phyloP scores from a whole-genome alignment of 306 rosid species.

The Albizia julibrissin region DNA sequence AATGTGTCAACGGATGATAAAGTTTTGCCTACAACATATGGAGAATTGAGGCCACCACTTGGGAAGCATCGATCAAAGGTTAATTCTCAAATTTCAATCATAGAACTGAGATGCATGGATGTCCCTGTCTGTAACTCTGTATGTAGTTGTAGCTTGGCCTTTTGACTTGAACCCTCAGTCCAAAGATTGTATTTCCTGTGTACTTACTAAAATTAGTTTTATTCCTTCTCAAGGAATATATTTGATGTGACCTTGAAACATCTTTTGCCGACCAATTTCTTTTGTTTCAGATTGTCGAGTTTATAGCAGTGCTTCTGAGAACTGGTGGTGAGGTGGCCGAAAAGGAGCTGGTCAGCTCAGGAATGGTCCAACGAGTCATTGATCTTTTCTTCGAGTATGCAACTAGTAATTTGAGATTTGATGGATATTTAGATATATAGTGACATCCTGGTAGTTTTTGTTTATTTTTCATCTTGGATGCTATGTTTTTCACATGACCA shows the following conservation, averaged over 20 bases:
- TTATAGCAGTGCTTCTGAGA: conserved; percentile 86
- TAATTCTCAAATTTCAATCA: conserved; percentile 30
- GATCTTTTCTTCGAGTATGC: conserved; percentile 98
- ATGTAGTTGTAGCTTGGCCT: conserved; percentile 1
- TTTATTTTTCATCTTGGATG: conserved; percentile 9
- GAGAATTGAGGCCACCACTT: conserved; percentile 96
- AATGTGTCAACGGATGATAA: conserved; percentile 72
- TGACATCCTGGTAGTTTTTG: conserved; percentile 21
- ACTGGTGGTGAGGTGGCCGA: conserved; percentile 81
- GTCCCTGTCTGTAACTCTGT: neutral
- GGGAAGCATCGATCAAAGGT: conserved; percentile 97
- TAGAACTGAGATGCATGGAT: conserved; percentile 16
- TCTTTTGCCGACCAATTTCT: conserved; percentile 23
- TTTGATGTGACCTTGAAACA: conserved; percentile 21
- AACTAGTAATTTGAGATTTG: conserved; percentile 8
- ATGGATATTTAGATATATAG: conserved; percentile 5
- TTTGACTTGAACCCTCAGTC: conserved; percentile 13
- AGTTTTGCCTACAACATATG: conserved; percentile 82
- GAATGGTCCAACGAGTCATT: conserved; percentile 77
- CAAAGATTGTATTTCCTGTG: neutral
- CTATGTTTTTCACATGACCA: neutral
- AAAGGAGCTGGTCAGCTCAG: conserved; percentile 89
- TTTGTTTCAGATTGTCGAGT: conserved; percentile 80
- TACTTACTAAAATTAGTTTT: neutral
- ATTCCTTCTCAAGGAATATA: neutral